These are phyloP conservation scores for Elongisporangium senticosum DNA, from an alignment of 352 stramenopile genomes.

Conservation along the genomic window DNA sequence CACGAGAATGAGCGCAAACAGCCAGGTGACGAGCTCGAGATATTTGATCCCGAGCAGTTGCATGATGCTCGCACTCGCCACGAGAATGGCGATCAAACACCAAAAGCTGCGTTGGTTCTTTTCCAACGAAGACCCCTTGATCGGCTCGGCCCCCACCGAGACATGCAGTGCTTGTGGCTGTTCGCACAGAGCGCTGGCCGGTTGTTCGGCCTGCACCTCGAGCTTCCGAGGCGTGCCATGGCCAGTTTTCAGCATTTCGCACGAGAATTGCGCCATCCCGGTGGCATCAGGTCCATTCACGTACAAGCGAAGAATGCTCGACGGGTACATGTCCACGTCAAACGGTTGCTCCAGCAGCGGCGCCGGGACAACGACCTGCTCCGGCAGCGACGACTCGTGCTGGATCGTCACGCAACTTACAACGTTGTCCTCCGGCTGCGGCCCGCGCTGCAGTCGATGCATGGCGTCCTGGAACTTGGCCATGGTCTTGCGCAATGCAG, in stretches of 20 bases:
- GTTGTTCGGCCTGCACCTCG: slow-evolving; percentile 35
- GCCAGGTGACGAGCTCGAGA: slow-evolving; percentile 46
- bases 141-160: slow-evolving; percentile 4
- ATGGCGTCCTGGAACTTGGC: slow-evolving; percentile 69
- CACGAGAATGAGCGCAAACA: slow-evolving; percentile 43
- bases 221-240: slow-evolving; percentile 8
- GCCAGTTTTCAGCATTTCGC: slow-evolving; percentile 36
- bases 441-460: slow-evolving; percentile 58
- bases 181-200: slow-evolving; percentile 12
- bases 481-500: slow-evolving; percentile 44
- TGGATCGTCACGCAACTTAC: slow-evolving; percentile 74
- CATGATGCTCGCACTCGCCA: slow-evolving; percentile 32
- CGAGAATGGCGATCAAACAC: slow-evolving; percentile 35
- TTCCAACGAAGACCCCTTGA: slow-evolving; percentile 7
- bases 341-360: slow-evolving; percentile 41
- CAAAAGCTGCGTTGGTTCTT: slow-evolving; percentile 37
- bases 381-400: slow-evolving; percentile 59
- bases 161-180: slow-evolving; percentile 38
- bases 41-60: slow-evolving; percentile 33
- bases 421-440: slow-evolving; percentile 56
- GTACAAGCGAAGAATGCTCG: slow-evolving; percentile 64
- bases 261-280: slow-evolving; percentile 48
- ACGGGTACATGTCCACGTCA: slow-evolving; percentile 66
- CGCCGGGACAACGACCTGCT: slow-evolving; percentile 45
- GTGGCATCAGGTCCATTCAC: slow-evolving; percentile 57